Evolutionary conservation across 2,329 filamentous ascomycete genomes (phyloP), one percentile per base, ranked within the genome.

Genomic region (Diaporthe sp.): DNA sequence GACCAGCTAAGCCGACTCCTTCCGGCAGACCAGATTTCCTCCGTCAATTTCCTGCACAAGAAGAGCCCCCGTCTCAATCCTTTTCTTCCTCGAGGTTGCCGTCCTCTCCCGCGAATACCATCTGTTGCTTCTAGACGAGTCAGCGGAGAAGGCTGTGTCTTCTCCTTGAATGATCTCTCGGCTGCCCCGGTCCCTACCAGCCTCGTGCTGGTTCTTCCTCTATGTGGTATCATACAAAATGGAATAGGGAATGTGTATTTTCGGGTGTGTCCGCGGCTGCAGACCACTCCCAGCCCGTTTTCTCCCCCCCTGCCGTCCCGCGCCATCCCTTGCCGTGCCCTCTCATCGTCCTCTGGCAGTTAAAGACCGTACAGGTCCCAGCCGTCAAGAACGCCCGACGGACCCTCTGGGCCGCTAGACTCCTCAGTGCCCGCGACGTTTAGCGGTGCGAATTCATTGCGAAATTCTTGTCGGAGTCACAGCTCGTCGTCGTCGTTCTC

Each of bases 401-500:
- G 76, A 28, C 72, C 49, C 71, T 34, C 74, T 22, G 53, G 76
- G 31, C 49, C 37, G n/a, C 31, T 57, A 6, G 55, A n/a, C 73
- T 79, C 75, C 71, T 80, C 78, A 76, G 78, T 76, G 74, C 77
- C 79, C 75, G 81, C 81, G 75, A 79, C 79, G 78, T 82, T 82
- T 73, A 78, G 82, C 76, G 88, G 88, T 76, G 86, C 85, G 82
- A 88, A 90, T 84, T 94, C 92, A 72, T 86, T 88, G 80, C 92
- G 87, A 63, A 94, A 85, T 83, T 95, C 93, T 84, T 92, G 84
- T 60, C 91, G 87, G 78, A 96, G 94, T 98, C 95, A 98, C 85
- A 96, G 89, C 86, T 96, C 94, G 81, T 96, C 94, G 80, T 96
- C 94, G 79, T 95, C 91, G 84, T 94, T 92, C 71, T 95, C 96